phyloP scores from a whole-genome alignment of 225 moss, liverwort and hornwort genomes.

The Thuidium tamariscinum region DNA sequence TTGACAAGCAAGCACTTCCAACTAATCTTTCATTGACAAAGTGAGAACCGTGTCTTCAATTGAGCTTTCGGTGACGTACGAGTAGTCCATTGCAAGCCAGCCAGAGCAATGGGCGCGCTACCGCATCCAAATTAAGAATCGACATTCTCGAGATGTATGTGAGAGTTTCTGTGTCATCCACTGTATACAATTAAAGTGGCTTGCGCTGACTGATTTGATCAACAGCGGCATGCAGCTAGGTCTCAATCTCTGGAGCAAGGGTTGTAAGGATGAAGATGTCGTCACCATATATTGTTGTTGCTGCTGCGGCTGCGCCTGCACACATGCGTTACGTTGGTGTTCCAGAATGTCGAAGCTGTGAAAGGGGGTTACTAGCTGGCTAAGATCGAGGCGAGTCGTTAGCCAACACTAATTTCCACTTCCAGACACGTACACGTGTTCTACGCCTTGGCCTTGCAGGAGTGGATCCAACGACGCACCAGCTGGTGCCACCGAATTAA shows the following conservation, averaged over 20 bases:
- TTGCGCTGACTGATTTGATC: background rate
- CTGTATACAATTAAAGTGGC: background rate
- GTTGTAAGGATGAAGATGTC: background rate
- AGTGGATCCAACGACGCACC: slow-evolving; percentile 10
- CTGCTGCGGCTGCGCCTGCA: background rate
- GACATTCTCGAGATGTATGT: background rate
- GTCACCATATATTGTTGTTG: background rate
- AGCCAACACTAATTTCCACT: slow-evolving; percentile 22
- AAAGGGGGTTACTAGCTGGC: slow-evolving; percentile 38
- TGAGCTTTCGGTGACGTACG: background rate
- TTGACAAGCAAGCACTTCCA: background rate
- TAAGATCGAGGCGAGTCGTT: background rate
- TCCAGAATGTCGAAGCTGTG: background rate
- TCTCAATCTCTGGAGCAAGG: background rate
- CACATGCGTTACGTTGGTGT: background rate
- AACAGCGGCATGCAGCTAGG: background rate
- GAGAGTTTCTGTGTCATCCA: background rate
- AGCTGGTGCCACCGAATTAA: background rate
- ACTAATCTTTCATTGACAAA: no score
- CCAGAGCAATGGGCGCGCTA: background rate
- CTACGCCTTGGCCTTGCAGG: slow-evolving; percentile 41
- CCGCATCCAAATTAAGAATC: background rate
- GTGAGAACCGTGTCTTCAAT: background rate
- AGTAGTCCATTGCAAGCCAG: background rate
- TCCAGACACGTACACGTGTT: slow-evolving; percentile 59